Percentiles rank a stretch among this genome's conserved stretches.
Conservation (phyloP, 495 filamentous ascomycete genomes). For the Talaromyces stipitatus region DNA sequence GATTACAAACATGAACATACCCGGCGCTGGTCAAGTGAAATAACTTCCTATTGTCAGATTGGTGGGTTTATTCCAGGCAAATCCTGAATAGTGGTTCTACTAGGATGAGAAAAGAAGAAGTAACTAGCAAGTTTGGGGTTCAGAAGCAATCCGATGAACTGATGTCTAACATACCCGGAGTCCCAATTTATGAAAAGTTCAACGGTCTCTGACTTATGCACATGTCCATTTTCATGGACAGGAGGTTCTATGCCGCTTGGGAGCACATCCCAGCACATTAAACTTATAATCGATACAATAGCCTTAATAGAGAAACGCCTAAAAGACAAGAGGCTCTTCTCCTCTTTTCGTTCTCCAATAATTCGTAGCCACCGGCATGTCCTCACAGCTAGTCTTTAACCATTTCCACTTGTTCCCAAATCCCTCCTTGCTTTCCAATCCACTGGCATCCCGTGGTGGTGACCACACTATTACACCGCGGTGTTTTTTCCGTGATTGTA, state of each 20-base stretch:
- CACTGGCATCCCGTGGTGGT: constrained; percentile 1
- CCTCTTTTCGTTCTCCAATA: constrained; percentile 31
- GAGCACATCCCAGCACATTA: too few species aligned
- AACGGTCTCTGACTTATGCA: too few species aligned
- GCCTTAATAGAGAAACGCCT: not conserved
- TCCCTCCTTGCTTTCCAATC: constrained; percentile 38
- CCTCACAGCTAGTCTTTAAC: constrained; percentile 24
- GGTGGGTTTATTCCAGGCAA: too few species aligned
- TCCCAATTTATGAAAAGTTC: not conserved
- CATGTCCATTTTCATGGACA: too few species aligned
- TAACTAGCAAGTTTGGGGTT: too few species aligned
- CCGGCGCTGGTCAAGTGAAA: constrained; percentile 41
- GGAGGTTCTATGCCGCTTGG: too few species aligned
- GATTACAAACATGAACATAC: constrained; percentile 41
- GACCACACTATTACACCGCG: constrained; percentile 5
- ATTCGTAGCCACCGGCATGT: constrained; percentile 31
- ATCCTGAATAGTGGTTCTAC: too few species aligned
- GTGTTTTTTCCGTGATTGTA: not conserved
- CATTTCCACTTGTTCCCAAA: constrained; percentile 40
- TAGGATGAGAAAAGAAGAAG: too few species aligned
- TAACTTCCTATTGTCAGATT: constrained; percentile 33
- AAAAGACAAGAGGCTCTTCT: constrained; percentile 16
- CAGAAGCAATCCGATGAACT: not conserved
- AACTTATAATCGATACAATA: too few species aligned
- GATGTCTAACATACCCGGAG: not conserved